Conservation (phyloP, 257 asterid species). For the Cruciata laevipes region DNA sequence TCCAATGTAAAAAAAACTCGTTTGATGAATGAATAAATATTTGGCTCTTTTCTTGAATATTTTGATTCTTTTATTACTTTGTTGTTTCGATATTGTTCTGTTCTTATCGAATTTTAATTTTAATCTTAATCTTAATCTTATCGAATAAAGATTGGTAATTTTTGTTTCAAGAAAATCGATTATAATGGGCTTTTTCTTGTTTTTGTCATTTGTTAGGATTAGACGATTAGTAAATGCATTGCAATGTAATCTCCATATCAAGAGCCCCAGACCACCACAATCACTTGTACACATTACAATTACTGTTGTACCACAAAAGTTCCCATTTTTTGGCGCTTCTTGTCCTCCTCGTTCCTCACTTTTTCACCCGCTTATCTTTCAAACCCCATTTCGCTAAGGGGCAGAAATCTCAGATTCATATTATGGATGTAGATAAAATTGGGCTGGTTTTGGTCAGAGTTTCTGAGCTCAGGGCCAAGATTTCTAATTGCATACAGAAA, state of each 20-base stretch:
- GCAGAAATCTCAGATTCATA: neutral
- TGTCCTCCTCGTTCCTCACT: neutral
- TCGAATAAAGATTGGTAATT: too few relatives aligned
- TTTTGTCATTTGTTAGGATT: slow-evolving; percentile 1
- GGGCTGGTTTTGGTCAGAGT: slow-evolving; percentile 37
- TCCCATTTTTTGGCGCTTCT: slow-evolving; percentile 17
- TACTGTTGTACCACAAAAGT: neutral
- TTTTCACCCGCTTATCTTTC: neutral
- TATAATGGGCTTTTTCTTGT: neutral
- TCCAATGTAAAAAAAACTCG: too few relatives aligned
- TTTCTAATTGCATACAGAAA: slow-evolving; percentile 28
- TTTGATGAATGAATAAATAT: too few relatives aligned
- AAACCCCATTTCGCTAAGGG: neutral
- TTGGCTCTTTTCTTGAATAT: too few relatives aligned
- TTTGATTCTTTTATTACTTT: neutral
- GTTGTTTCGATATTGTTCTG: too few relatives aligned
- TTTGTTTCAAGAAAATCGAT: neutral
- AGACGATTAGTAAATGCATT: neutral
- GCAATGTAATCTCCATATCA: slow-evolving; percentile 10
- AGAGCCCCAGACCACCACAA: slow-evolving; percentile 19
- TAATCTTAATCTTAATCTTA: too few relatives aligned
- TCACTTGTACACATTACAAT: slow-evolving; percentile 10
- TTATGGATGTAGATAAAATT: slow-evolving; percentile 41
- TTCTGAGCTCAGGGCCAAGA: slow-evolving; percentile 33
- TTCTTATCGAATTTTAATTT: too few relatives aligned